Evolutionary conservation across 1,284 basidiomycete species (phyloP).

Genomic region (Cryptococcus sp.): DNA sequence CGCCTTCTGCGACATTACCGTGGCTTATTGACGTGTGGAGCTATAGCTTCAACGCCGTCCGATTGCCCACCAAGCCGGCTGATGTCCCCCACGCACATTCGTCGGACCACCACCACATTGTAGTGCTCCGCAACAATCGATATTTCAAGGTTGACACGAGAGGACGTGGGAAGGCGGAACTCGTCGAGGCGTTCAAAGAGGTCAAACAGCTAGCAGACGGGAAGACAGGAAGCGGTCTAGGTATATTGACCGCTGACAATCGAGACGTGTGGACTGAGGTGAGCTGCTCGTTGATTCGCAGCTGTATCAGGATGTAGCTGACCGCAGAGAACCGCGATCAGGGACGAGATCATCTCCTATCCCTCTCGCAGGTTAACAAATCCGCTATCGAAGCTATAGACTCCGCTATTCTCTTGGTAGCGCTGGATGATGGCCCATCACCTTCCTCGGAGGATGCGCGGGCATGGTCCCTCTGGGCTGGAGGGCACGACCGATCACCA

Average conservation of each 20-base stretch:
- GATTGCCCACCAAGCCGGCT: conserved; percentile 79
- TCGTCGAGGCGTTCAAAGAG: conserved; percentile 78
- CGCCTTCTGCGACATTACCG: neutral
- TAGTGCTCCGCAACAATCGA: conserved; percentile 87
- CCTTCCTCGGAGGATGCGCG: conserved; percentile 63
- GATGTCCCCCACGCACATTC: conserved; percentile 86
- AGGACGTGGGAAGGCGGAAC: conserved; percentile 66
- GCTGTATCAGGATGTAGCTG: neutral
- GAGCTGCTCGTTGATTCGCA: conserved; percentile 20
- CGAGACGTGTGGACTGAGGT: conserved; percentile 88
- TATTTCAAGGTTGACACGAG: conserved; percentile 79
- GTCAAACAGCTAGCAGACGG: conserved; percentile 71
- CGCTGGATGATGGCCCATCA: conserved; percentile 65
- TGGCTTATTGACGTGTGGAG: neutral
- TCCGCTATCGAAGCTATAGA: conserved; percentile 76
- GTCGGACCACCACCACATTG: conserved; percentile 78
- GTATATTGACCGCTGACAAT: conserved; percentile 83
- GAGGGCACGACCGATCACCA: conserved; percentile 58
- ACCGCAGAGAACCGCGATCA: conserved; percentile 26
- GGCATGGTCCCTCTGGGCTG: conserved; percentile 85
- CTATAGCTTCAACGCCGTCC: conserved; percentile 78
- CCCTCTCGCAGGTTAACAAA: conserved; percentile 68
- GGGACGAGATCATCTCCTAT: conserved; percentile 68
- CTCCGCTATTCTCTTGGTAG: conserved; percentile 83
- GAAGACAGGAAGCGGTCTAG: conserved; percentile 57